Evolutionary conservation across 345 rosid species (phyloP), one percentile per base, ranked within the genome.

Genomic region (Lepidium aucheri): DNA sequence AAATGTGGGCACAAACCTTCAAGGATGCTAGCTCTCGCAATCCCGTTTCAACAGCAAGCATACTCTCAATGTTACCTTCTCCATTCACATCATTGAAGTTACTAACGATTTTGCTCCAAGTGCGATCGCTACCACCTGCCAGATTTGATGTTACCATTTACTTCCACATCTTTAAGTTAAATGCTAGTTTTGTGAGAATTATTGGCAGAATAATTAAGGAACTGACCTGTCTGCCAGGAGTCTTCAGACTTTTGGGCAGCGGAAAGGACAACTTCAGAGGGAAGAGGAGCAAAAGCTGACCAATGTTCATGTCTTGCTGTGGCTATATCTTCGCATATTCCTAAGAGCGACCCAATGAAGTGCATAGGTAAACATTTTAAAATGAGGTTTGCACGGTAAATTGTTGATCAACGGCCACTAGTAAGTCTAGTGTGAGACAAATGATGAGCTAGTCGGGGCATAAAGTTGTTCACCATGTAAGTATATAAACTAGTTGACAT

Each of bases 41-140:
- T 67, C 91, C 99, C 86, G 86, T 82, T 85, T 91, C 99, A 72
- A 95, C 96, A 36, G 99, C 87, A 72, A 95, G 96, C 94, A 95
- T 91, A 75, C 90, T 95, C 82, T 95, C 99, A 63, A 91, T 95
- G 63, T 67, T 67, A 77, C 97, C 97, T 74, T 95, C 99, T 80
- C 96, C 97, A 0, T 85, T 84, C 51, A 82, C 78, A 82, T 87
- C 97, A 79, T 74, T 84, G 76, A 89, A 77, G 64, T 91, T 97
- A 40, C 94, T 83, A 8, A 67, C 76, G 63, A 66, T 65, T 77
- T 85, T 91, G 77, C 80, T 78, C 80, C 87, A 80, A 41, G 83
- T 93, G 73, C 83, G 83, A 57, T 73, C 80, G 35, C 76, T 78
- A 52, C 73, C 72, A 66, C 72, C 77, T 90, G 79, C 42, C 38